Evolutionary conservation across 345 rosid genomes (phyloP).

Genomic region (Sisymbrium irio): DNA sequence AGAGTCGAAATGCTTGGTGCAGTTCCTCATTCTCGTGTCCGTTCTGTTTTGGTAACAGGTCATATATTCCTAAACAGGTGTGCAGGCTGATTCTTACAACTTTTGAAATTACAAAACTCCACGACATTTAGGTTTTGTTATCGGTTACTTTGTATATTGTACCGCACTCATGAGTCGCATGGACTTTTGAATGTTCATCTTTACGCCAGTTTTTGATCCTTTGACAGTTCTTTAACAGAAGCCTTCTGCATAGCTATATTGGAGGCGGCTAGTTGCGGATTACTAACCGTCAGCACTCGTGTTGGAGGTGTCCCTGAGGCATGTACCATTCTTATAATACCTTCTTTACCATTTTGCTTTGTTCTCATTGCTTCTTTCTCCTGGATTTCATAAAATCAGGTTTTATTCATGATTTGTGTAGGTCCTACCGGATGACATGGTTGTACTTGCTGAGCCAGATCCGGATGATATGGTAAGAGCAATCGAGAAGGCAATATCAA

Average conservation of each 20-base stretch:
- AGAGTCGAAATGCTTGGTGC: slow-evolving; percentile 95
- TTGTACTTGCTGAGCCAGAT: slow-evolving; percentile 95
- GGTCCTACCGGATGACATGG: slow-evolving; percentile 98
- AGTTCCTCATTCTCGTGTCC: slow-evolving; percentile 81
- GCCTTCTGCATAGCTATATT: slow-evolving; percentile 98
- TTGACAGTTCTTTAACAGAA: slow-evolving; percentile 88
- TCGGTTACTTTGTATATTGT: no score
- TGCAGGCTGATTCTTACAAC: not conserved
- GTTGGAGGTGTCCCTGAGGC: slow-evolving; percentile 99
- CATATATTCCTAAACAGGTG: slow-evolving; percentile 92
- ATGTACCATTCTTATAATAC: slow-evolving; percentile 23
- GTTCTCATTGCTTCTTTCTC: not conserved
- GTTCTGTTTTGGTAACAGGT: slow-evolving; percentile 78
- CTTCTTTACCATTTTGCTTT: not conserved
- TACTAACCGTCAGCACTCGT: slow-evolving; percentile 89
- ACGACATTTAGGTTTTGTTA: no score
- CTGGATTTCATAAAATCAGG: no score
- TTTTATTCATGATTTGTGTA: slow-evolving; percentile 25
- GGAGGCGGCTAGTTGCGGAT: slow-evolving; percentile 98
- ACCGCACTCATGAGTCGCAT: not conserved
- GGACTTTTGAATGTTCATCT: slow-evolving; percentile 8
- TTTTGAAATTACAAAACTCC: no score
- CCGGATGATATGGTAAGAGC: slow-evolving; percentile 89
- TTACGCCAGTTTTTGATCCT: slow-evolving; percentile 25
- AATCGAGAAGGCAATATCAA: slow-evolving; percentile 66